Conservation (phyloP, 2,329 filamentous ascomycete genomes). For the Diaporthe capsici region DNA sequence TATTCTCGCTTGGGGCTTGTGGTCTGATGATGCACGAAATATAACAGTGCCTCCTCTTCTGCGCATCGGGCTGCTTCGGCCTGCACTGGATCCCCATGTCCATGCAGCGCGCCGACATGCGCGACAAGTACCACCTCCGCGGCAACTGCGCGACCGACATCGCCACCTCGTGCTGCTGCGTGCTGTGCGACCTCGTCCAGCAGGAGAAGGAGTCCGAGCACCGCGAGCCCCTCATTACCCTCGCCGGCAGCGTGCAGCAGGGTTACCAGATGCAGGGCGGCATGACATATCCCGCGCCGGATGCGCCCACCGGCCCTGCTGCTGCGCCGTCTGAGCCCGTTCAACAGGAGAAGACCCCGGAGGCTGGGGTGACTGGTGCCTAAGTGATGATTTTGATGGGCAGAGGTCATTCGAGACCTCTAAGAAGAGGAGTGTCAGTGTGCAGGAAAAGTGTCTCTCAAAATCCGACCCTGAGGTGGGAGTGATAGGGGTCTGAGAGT, state of each 20-base stretch:
- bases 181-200: constrained; percentile 61
- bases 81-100: constrained; percentile 59
- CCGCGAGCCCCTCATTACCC: constrained; percentile 49
- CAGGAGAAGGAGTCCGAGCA: constrained; percentile 61
- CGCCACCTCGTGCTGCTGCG: constrained; percentile 60
- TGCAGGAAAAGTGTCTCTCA: background rate
- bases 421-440: background rate
- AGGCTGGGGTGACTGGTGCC: background rate
- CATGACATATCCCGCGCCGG: constrained; percentile 45
- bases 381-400: background rate
- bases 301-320: background rate
- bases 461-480: background rate
- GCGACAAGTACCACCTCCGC: constrained; percentile 60
- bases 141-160: constrained; percentile 60
- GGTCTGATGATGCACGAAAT: background rate
- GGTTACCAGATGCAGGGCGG: constrained; percentile 50
- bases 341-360: background rate
- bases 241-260: constrained; percentile 44
- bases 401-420: background rate
- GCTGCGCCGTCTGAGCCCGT: background rate
- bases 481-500: background rate
- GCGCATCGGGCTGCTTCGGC: constrained; percentile 56
- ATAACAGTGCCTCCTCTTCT: constrained; percentile 59
- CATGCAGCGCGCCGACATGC: constrained; percentile 61
- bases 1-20: background rate